Evolutionary conservation across 495 filamentous ascomycete species (phyloP), one percentile per base, ranked within the genome.

Genomic region (Tricharina praecox): DNA sequence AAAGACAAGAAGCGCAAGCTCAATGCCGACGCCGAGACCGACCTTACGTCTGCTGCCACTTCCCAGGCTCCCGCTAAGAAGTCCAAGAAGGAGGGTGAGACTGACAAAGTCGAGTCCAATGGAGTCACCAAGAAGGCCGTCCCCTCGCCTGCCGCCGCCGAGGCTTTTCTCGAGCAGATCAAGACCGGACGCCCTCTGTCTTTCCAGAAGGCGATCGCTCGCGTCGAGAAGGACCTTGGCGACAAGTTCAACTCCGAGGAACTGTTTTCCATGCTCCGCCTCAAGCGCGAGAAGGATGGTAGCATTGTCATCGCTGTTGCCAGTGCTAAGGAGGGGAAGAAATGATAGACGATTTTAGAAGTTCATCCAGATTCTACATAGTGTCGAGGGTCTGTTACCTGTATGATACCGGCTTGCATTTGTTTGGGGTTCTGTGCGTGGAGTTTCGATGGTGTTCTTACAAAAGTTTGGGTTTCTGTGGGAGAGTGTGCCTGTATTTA

Each of bases 1-100:
- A 62, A 61, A 20, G 52, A 48, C 16, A 59, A 62, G 33, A 61
- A 63, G 34, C 53, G 56, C 33, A 60, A 59, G n/a, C 38, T 45
- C 18, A 40, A 45, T 18, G 53, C 56, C 20, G 33, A 28, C 7
- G 35, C 37, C 13, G 37, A 42, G 19, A 46, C 47, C 34, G 41
- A 28, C 23, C 33, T 39, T 32, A 23, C 44, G n/a, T 33, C 35
- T 21, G 23, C 28, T 11, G 19, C 33, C 19, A 26, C 43, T 23
- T 16, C 11, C 15, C 34, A 45, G 35, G 26, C 32, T 0, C 33
- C 40, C 16, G 43, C 24, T 5, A 46, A 46, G 30, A 35, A 32
- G 25, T 20, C 24, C 11, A 50, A 53, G 47, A 43, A 41, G 35
- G 50, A 43, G n/a, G n/a, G n/a, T 16, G 43, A 48, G 38, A 37